phyloP scores from a whole-genome alignment of 2,329 filamentous ascomycete genomes.

The Metarhizium guizhouense region DNA sequence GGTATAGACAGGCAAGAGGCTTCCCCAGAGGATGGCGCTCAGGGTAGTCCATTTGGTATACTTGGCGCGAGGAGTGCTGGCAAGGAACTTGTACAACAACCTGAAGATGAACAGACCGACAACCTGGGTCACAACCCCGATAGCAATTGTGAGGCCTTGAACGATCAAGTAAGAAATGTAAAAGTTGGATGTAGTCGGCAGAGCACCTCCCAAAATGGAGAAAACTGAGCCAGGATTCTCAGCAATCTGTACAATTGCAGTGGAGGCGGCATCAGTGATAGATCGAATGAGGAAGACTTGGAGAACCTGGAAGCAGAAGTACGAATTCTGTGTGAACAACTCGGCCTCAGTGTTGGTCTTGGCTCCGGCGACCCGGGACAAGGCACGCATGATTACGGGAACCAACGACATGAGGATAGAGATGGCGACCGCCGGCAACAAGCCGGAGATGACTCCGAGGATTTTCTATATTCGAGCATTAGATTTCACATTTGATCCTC shows the following conservation, averaged over 20 bases:
- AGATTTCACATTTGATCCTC: not conserved
- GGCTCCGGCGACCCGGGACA: conserved; percentile 71
- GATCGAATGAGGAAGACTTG: conserved; percentile 90
- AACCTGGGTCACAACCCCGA: conserved; percentile 62
- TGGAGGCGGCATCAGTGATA: conserved; percentile 67
- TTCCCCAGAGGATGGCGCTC: conserved; percentile 66
- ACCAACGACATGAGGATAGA: conserved; percentile 77
- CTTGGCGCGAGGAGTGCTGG: conserved; percentile 70
- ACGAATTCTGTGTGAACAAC: conserved; percentile 82
- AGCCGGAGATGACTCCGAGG: conserved; percentile 70
- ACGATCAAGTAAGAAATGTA: conserved; percentile 87
- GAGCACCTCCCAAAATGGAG: conserved; percentile 54
- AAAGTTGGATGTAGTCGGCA: conserved; percentile 84
- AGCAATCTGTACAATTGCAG: conserved; percentile 55
- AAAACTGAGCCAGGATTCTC: conserved; percentile 54
- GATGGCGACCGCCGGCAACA: conserved; percentile 72
- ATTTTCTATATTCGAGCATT: conserved; percentile 31
- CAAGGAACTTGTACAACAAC: conserved; percentile 58
- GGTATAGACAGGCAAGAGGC: conserved; percentile 64
- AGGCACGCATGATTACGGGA: conserved; percentile 54
- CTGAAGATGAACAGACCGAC: conserved; percentile 58
- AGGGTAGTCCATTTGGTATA: conserved; percentile 65
- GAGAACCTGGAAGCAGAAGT: conserved; percentile 86
- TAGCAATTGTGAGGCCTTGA: conserved; percentile 72
- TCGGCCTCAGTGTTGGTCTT: conserved; percentile 75